Conservation (phyloP, 306 rosid species). For the Canavalia gladiata region DNA sequence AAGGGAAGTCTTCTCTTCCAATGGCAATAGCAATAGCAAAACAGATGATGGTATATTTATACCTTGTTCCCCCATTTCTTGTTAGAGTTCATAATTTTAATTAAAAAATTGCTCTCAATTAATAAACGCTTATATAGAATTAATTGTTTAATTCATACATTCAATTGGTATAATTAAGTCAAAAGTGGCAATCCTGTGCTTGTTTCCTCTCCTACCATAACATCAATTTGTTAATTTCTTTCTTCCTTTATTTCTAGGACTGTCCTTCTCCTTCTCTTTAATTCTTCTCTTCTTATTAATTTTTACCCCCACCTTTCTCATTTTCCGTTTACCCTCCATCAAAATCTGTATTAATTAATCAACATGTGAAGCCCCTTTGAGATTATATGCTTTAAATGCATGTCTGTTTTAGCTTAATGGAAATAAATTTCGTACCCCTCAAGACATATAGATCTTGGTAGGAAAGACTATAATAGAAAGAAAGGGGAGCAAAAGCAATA, state of each 20-base stretch:
- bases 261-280: too few relatives aligned
- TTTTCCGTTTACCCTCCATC: too few relatives aligned
- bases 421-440: not conserved
- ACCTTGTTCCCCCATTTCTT: conserved; percentile 2
- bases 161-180: not conserved
- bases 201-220: not conserved
- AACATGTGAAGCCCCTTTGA: too few relatives aligned
- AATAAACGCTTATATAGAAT: not conserved
- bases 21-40: conserved; percentile 21
- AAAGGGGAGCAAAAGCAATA: not conserved
- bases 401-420: not conserved
- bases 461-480: not conserved
- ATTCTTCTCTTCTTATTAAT: too few relatives aligned
- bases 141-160: not conserved
- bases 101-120: not conserved
- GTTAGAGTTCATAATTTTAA: not conserved
- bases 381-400: too few relatives aligned
- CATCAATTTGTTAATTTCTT: not conserved
- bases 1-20: conserved; percentile 29
- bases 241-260: too few relatives aligned
- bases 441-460: not conserved
- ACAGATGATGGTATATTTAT: conserved; percentile 46
- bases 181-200: not conserved
- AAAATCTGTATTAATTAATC: too few relatives aligned
- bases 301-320: too few relatives aligned